These are phyloP conservation scores for Pelargonium citronellum DNA, from an alignment of 441 rosid genomes.

Conservation along the genomic window DNA sequence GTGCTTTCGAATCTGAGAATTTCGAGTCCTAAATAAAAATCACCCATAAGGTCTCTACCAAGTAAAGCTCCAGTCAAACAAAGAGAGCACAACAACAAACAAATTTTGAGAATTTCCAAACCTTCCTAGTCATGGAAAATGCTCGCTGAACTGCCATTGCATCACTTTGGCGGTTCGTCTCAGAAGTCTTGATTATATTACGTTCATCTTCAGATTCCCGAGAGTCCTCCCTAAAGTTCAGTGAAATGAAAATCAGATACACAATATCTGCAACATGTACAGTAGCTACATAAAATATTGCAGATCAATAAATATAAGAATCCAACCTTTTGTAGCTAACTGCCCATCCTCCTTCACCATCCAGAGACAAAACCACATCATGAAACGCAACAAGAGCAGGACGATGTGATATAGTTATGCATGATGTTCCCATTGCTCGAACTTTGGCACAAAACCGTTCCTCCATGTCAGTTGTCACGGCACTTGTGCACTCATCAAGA, in stretches of 20 bases:
- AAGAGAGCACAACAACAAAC: conserved; percentile 11
- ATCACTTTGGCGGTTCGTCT: conserved; percentile 69
- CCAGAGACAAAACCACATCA: conserved; percentile 89
- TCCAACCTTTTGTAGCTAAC: conserved; percentile 77
- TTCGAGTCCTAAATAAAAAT: conserved; percentile 48
- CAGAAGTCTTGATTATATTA: conserved; percentile 38
- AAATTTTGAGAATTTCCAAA: conserved; percentile 20
- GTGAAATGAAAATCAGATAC: conserved; percentile 19
- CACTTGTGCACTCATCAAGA: conserved; percentile 99
- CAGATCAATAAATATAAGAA: conserved; percentile 16
- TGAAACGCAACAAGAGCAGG: conserved; percentile 99
- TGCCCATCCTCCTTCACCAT: conserved; percentile 97
- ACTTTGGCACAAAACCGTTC: conserved; percentile 95
- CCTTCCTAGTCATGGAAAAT: conserved; percentile 67
- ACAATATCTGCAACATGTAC: conserved; percentile 14
- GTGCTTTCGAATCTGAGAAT: conserved; percentile 47
- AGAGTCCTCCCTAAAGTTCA: conserved; percentile 59
- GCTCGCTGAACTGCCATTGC: conserved; percentile 90
- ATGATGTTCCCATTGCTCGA: conserved; percentile 98
- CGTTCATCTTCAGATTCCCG: conserved; percentile 31
- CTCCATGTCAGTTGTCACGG: conserved; percentile 99
- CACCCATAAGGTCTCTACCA: conserved; percentile 22
- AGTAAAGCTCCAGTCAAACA: conserved; percentile 9
- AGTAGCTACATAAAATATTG: conserved; percentile 11
- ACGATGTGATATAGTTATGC: conserved; percentile 98